phyloP scores from a whole-genome alignment of 2,329 filamentous ascomycete species.

The Microcyclosporella mali region DNA sequence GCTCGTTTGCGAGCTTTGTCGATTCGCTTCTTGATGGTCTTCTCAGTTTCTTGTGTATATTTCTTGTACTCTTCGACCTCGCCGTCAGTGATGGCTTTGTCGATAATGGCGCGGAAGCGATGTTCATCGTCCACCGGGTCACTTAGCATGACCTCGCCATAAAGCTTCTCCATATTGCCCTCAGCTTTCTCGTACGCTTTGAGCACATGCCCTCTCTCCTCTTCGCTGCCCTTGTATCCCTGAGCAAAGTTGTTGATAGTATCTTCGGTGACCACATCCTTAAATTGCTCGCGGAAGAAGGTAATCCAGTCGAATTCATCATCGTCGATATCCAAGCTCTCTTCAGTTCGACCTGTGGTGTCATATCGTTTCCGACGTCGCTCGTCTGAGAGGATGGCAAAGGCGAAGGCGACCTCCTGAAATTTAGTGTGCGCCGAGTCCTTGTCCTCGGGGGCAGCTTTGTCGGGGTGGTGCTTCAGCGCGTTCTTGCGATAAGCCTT shows the following conservation, averaged over 20 bases:
- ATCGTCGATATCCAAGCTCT: slow-evolving; percentile 59
- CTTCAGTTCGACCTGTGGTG: slow-evolving; percentile 78
- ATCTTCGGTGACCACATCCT: slow-evolving; percentile 65
- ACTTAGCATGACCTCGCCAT: slow-evolving; percentile 80
- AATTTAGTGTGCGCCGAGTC: slow-evolving; percentile 71
- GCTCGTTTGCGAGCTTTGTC: slow-evolving; percentile 61
- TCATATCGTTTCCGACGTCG: slow-evolving; percentile 81
- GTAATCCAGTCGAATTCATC: slow-evolving; percentile 80
- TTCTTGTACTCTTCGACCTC: slow-evolving; percentile 60
- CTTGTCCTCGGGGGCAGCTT: slow-evolving; percentile 52
- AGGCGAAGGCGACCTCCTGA: slow-evolving; percentile 87
- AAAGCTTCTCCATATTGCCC: slow-evolving; percentile 71
- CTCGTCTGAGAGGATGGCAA: slow-evolving; percentile 82
- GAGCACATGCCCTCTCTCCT: slow-evolving; percentile 75
- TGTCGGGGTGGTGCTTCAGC: slow-evolving; percentile 70
- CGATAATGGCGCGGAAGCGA: slow-evolving; percentile 73
- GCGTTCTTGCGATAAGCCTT: slow-evolving; percentile 87
- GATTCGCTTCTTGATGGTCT: slow-evolving; percentile 35
- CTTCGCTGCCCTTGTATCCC: slow-evolving; percentile 77
- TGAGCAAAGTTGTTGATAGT: slow-evolving; percentile 69
- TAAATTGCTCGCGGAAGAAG: slow-evolving; percentile 81
- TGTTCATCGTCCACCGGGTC: slow-evolving; percentile 78
- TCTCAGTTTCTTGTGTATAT: slow-evolving; percentile 65
- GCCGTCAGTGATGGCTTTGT: slow-evolving; percentile 66
- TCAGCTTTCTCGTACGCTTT: slow-evolving; percentile 65